phyloP scores from a whole-genome alignment of 2,329 filamentous ascomycete genomes.

The Aspergillus pseudoglaucus region DNA sequence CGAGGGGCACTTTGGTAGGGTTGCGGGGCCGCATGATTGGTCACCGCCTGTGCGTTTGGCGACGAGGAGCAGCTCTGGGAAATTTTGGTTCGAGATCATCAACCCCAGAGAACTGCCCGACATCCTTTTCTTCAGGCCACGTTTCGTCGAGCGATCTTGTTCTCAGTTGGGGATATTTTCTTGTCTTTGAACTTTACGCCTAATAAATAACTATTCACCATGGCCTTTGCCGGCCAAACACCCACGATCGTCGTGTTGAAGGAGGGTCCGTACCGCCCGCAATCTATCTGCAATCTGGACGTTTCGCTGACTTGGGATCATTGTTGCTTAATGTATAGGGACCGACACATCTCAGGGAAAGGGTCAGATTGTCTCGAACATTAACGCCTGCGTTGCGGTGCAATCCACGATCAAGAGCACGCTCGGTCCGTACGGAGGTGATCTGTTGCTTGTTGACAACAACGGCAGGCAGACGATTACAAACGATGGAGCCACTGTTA shows the following conservation, averaged over 20 bases:
- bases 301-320: constrained; percentile 20
- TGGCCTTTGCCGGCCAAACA: constrained; percentile 97
- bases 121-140: constrained; percentile 18
- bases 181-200: constrained; percentile 9
- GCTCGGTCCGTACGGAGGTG: constrained; percentile 91
- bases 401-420: constrained; percentile 95
- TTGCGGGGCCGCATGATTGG: constrained; percentile 24
- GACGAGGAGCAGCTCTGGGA: constrained; percentile 32
- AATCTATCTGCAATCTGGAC: constrained; percentile 14
- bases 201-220: constrained; percentile 37
- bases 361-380: constrained; percentile 94
- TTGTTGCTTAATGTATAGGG: constrained; percentile 49
- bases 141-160: constrained; percentile 12
- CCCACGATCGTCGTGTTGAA: constrained; percentile 97
- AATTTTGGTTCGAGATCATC: constrained; percentile 37
- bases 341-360: constrained; percentile 97
- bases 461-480: constrained; percentile 97
- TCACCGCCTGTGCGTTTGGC: constrained; percentile 25
- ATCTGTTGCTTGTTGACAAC: constrained; percentile 89
- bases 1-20: constrained; percentile 7
- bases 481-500: constrained; percentile 97
- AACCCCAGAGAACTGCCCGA: constrained; percentile 24
- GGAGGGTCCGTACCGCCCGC: constrained; percentile 63
- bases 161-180: constrained; percentile 12
- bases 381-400: constrained; percentile 94